phyloP scores from a whole-genome alignment of 1,284 basidiomycete species.

The Sporisorium reilianum region DNA sequence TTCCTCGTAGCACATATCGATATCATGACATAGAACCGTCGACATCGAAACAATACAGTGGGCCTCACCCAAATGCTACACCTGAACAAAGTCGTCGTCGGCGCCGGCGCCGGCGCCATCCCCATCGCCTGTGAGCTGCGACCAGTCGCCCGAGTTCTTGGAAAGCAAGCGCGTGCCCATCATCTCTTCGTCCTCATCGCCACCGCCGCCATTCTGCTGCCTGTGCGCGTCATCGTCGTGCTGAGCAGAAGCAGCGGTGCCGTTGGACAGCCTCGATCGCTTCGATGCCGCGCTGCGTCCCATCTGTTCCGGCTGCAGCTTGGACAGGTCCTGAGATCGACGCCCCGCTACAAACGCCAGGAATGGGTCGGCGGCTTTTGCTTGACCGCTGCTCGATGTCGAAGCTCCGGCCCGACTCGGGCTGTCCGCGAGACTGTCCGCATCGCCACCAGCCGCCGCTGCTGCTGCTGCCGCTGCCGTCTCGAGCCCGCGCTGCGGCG shows the following conservation, averaged over 20 bases:
- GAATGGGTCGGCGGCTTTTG: constrained; percentile 50
- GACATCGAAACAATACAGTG: background rate
- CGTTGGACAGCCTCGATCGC: constrained; percentile 31
- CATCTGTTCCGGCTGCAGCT: constrained; percentile 10
- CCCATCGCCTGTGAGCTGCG: constrained; percentile 24
- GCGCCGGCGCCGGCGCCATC: background rate
- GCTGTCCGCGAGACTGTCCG: constrained; percentile 17
- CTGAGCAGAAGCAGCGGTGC: constrained; percentile 12
- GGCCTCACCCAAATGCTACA: constrained; percentile 2
- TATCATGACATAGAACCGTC: background rate
- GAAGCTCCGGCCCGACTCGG: constrained; percentile 16
- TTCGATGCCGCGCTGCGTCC: constrained; percentile 15
- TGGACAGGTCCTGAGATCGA: constrained; percentile 37
- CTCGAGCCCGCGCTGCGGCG: constrained; percentile 39
- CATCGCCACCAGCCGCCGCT: background rate
- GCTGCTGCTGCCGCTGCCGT: background rate
- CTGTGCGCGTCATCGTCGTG: background rate
- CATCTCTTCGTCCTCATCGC: constrained; percentile 33
- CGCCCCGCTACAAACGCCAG: constrained; percentile 56
- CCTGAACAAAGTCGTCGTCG: constrained; percentile 41
- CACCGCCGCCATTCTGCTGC: constrained; percentile 10
- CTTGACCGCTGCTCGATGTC: background rate
- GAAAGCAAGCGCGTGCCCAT: constrained; percentile 16
- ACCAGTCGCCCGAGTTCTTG: constrained; percentile 49
- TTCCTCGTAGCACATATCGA: background rate